These are phyloP conservation scores for Nicotiana tabacum DNA, from an alignment of 257 asterid species.

Conservation along the genomic window DNA sequence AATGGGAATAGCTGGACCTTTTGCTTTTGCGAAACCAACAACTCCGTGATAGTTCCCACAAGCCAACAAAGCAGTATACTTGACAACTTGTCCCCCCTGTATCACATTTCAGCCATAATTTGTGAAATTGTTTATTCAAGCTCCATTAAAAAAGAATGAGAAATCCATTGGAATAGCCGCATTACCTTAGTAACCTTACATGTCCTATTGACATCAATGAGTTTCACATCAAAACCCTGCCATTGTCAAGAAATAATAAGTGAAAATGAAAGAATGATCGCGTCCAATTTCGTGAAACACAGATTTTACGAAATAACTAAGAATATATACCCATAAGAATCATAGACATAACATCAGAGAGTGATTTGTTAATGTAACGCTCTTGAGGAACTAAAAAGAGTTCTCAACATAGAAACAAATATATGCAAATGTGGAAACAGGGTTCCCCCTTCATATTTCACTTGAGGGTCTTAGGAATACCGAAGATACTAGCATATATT, in stretches of 20 bases:
- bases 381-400: not conserved
- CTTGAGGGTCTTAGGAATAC: not conserved
- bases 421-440: not conserved
- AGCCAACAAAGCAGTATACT: conserved; percentile 81
- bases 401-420: not conserved
- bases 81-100: conserved; percentile 86
- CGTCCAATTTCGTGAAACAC: not conserved
- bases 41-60: conserved; percentile 96
- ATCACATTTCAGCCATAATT: conserved; percentile 10
- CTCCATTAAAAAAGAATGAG: not conserved
- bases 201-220: conserved; percentile 77
- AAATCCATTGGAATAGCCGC: conserved; percentile 6
- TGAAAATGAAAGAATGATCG: not conserved
- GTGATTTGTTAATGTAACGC: not conserved
- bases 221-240: conserved; percentile 95
- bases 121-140: conserved; percentile 10
- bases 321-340: not conserved
- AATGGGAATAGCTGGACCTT: conserved; percentile 68
- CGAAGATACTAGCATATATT: not conserved
- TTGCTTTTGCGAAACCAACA: conserved; percentile 92
- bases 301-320: not conserved
- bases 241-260: conserved; percentile 19
- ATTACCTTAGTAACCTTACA: conserved; percentile 89
- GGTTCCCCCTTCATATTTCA: not conserved
- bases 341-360: not conserved